Evolutionary conservation across 139 green algal genomes (phyloP).

Genomic region (Dunaliella primolecta): DNA sequence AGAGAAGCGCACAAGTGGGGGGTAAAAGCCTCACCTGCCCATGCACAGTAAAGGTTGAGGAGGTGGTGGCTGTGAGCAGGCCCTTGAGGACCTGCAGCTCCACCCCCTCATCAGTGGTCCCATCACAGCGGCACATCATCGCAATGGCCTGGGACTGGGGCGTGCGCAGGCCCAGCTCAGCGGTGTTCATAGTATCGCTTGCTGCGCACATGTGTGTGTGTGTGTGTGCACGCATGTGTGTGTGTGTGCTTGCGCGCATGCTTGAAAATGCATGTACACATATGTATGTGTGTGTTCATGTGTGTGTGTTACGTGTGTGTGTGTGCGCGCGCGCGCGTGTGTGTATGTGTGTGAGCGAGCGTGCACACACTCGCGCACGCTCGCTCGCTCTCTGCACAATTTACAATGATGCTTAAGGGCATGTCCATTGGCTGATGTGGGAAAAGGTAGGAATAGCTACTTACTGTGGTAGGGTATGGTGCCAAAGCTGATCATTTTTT

Average conservation of each 20-base stretch:
- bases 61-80: conserved; percentile 86
- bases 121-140: conserved; percentile 83
- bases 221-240: neutral
- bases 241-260: neutral
- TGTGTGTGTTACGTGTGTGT: neutral
- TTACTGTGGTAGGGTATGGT: no score
- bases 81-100: conserved; percentile 85
- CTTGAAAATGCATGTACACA: neutral
- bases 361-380: no score
- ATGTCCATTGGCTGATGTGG: no score
- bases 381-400: no score
- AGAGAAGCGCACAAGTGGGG: no score
- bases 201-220: neutral
- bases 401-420: no score
- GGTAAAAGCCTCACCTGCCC: no score
- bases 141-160: conserved; percentile 73
- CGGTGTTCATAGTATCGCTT: neutral
- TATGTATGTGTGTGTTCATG: neutral
- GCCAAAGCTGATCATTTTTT: no score
- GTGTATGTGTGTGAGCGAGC: neutral
- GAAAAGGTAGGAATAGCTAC: no score
- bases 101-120: conserved; percentile 87
- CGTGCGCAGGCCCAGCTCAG: conserved; percentile 15
- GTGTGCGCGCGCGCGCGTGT: neutral
- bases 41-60: conserved; percentile 77